phyloP scores from a whole-genome alignment of 140 eudicot species.

The Cichorium intybus region DNA sequence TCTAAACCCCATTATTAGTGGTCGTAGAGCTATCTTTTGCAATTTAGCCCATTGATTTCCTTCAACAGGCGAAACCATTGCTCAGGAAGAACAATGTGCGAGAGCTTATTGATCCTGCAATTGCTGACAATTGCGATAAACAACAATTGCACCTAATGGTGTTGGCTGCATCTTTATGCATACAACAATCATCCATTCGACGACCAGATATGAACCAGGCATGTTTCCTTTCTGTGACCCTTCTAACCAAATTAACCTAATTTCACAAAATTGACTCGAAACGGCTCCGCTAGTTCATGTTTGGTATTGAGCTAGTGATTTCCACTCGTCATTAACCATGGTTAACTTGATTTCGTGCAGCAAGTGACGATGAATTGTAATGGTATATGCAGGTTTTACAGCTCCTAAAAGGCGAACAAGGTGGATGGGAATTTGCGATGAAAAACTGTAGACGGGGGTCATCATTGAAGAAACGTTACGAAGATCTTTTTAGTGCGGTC shows the following conservation, averaged over 20 bases:
- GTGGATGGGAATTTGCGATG: conserved; percentile 59
- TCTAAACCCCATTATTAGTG: no score
- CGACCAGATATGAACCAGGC: conserved; percentile 90
- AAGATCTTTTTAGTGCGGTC: conserved; percentile 57
- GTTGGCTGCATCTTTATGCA: conserved; percentile 76
- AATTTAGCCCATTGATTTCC: background rate
- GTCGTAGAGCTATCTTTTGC: no score
- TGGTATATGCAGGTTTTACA: conserved; percentile 60
- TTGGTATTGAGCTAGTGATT: no score
- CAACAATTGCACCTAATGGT: conserved; percentile 67
- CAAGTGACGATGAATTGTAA: background rate
- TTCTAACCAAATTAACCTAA: no score
- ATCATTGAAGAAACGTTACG: conserved; percentile 63
- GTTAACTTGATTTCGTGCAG: background rate
- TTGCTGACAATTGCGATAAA: conserved; percentile 49
- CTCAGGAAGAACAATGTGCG: conserved; percentile 61
- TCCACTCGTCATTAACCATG: background rate
- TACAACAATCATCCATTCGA: conserved; percentile 80
- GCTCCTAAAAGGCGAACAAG: conserved; percentile 72
- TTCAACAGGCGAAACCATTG: conserved; percentile 80
- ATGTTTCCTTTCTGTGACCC: conserved; percentile 14
- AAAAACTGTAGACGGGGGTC: conserved; percentile 53
- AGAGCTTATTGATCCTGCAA: conserved; percentile 75
- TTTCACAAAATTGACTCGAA: background rate
- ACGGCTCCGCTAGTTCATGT: no score